A percentile compares a stretch with the other conserved stretches of the same genome.
Conservation (phyloP, 257 asterid species). For the Solanum appendiculatum region DNA sequence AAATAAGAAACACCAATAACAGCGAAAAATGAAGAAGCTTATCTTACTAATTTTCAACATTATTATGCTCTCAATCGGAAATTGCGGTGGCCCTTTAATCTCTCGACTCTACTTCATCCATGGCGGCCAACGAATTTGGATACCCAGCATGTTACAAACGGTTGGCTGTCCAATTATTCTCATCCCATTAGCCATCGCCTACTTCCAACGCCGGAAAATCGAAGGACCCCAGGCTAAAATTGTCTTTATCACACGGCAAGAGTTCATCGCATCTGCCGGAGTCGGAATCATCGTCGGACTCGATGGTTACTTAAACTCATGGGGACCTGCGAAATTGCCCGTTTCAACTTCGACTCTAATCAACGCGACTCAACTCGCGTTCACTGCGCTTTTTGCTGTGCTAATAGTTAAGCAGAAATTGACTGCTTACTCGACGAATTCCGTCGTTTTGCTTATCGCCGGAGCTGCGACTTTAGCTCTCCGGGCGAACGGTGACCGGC, state of each 20-base stretch:
- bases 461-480: constrained; percentile 20
- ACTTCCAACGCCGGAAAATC: constrained; percentile 4
- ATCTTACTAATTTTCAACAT: constrained; percentile 9
- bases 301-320: constrained; percentile 14
- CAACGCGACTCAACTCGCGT: constrained; percentile 12
- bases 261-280: background rate
- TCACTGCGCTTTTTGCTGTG: constrained; percentile 17
- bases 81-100: constrained; percentile 15
- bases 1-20: background rate
- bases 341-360: constrained; percentile 16
- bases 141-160: constrained; percentile 12
- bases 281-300: constrained; percentile 14
- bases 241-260: background rate
- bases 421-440: constrained; percentile 9
- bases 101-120: constrained; percentile 17
- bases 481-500: constrained; percentile 3
- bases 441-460: constrained; percentile 5
- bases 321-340: constrained; percentile 15
- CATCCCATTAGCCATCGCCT: constrained; percentile 9
- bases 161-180: constrained; percentile 19
- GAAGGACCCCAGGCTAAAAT: background rate
- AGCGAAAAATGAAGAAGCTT: background rate
- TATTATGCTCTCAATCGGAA: background rate
- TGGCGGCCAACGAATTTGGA: constrained; percentile 19
- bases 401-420: constrained; percentile 11